These are phyloP conservation scores for Bothriochloa decipiens DNA, from an alignment of 176 grass and related monocot genomes.

Conservation along the genomic window DNA sequence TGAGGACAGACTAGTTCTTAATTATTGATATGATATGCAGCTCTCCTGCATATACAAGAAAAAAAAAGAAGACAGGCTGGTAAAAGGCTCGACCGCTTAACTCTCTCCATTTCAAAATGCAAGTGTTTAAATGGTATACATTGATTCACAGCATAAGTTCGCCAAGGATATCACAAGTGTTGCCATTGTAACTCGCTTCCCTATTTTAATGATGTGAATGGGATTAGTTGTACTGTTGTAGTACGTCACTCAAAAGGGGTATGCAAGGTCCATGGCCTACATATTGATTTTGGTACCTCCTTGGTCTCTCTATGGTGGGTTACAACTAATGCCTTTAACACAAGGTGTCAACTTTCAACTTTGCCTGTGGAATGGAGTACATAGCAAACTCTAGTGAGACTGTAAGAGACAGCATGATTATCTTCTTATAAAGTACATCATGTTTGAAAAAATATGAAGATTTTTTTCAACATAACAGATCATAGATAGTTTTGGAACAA, in stretches of 20 bases:
- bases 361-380: not conserved
- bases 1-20: not conserved
- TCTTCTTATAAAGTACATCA: slow-evolving; percentile 13
- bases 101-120: too few species aligned
- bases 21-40: not conserved
- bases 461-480: slow-evolving; percentile 12
- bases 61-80: not conserved
- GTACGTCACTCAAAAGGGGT: not conserved
- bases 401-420: not conserved
- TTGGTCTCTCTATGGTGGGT: not conserved
- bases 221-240: not conserved
- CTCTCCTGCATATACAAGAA: too few species aligned
- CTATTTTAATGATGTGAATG: not conserved
- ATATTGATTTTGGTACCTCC: not conserved
- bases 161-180: not conserved
- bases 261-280: not conserved
- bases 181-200: not conserved
- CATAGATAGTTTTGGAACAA: not conserved
- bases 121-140: too few species aligned
- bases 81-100: not conserved
- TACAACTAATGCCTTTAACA: not conserved
- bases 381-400: slow-evolving; percentile 14
- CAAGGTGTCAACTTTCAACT: not conserved
- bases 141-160: not conserved
- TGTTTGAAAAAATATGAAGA: slow-evolving; percentile 26